phyloP scores from a whole-genome alignment of 1,284 basidiomycete species.

The Boletus sp. region DNA sequence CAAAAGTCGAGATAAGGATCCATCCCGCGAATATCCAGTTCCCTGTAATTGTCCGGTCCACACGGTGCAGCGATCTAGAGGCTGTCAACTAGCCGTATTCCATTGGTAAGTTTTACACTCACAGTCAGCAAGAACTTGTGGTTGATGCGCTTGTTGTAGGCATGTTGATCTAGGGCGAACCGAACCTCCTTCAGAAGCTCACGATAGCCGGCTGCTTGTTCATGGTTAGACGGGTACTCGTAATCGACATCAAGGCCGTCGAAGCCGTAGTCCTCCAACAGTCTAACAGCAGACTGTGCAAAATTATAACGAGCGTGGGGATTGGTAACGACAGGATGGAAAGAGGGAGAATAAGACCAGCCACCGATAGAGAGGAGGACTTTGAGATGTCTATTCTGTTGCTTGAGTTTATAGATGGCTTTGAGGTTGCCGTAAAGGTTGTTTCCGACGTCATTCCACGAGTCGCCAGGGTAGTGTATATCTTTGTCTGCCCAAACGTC shows the following conservation, averaged over 20 bases:
- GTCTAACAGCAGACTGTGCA: conserved; percentile 69
- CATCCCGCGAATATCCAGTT: conserved; percentile 80
- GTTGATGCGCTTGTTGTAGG: conserved; percentile 50
- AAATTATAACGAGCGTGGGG: conserved; percentile 67
- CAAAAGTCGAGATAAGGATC: conserved; percentile 87
- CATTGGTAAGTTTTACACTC: conserved; percentile 25
- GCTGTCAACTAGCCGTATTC: conserved; percentile 10
- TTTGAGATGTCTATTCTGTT: conserved; percentile 81
- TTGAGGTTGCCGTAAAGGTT: conserved; percentile 96
- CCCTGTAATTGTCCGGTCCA: conserved; percentile 82
- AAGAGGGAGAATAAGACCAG: conserved; percentile 82
- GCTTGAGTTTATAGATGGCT: conserved; percentile 86
- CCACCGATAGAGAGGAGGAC: conserved; percentile 86
- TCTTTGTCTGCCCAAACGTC: conserved; percentile 93
- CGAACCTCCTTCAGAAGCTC: conserved; percentile 69
- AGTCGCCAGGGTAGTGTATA: conserved; percentile 82
- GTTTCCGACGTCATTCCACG: conserved; percentile 80
- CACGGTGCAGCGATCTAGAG: conserved; percentile 86
- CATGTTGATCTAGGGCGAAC: conserved; percentile 64
- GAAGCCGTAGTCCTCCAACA: conserved; percentile 79
- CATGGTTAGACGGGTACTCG: conserved; percentile 74
- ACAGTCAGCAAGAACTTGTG: conserved; percentile 76
- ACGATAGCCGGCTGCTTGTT: conserved; percentile 71
- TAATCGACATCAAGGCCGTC: conserved; percentile 82
- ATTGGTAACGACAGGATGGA: conserved; percentile 73